Percentiles rank a stretch among this genome's conserved stretches.
phyloP scores from a whole-genome alignment of 148 eudicot genomes.

The Vaccinium darrowii region DNA sequence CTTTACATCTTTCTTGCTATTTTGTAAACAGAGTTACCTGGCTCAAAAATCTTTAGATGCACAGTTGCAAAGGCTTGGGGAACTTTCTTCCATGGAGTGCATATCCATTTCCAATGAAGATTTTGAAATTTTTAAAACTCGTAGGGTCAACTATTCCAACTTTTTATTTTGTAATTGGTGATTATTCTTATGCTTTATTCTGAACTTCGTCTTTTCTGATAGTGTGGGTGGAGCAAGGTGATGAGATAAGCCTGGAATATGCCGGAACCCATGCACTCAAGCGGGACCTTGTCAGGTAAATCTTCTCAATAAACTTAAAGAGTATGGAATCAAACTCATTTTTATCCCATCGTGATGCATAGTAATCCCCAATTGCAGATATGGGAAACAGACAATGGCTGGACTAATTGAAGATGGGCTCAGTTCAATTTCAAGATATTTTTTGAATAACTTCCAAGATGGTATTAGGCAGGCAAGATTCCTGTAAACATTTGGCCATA shows the following conservation, averaged over 20 bases:
- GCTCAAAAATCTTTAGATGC: constrained; percentile 61
- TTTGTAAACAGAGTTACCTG: constrained; percentile 69
- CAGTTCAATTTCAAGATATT: constrained; percentile 93
- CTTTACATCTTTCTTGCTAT: constrained; percentile 17
- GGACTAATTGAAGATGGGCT: constrained; percentile 83
- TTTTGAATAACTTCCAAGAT: constrained; percentile 89
- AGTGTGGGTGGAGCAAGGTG: constrained; percentile 99
- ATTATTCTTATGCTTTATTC: constrained; percentile 14
- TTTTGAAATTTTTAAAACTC: constrained; percentile 62
- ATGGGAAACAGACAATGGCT: constrained; percentile 80
- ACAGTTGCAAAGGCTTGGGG: constrained; percentile 63
- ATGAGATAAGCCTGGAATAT: constrained; percentile 91
- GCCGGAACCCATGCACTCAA: constrained; percentile 92
- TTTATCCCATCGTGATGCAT: constrained; percentile 8
- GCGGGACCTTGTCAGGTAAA: constrained; percentile 88
- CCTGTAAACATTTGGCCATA: not conserved
- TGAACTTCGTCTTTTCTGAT: constrained; percentile 27
- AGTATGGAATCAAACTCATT: not conserved
- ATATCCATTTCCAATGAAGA: constrained; percentile 61
- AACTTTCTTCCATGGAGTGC: constrained; percentile 59
- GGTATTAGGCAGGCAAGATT: constrained; percentile 82
- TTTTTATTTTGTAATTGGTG: not conserved
- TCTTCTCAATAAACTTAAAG: not conserved
- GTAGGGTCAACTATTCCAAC: constrained; percentile 37
- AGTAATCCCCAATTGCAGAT: constrained; percentile 40